Evolutionary conservation across 1,284 basidiomycete species (phyloP).

Genomic region (Cystobasidium sp.): DNA sequence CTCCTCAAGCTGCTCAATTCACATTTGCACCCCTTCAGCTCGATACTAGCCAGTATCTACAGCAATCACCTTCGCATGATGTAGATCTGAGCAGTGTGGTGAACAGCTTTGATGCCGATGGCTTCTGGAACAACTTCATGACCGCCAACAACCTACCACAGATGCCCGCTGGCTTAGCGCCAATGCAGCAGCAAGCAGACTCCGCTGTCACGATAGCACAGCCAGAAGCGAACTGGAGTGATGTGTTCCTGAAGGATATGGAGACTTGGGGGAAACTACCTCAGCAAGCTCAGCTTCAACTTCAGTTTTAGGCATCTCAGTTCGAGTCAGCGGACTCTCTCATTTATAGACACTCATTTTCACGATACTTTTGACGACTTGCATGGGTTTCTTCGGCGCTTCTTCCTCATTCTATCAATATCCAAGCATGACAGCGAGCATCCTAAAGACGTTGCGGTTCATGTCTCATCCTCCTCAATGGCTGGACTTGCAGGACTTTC

Average conservation of each 20-base stretch:
- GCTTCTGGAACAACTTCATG: constrained; percentile 8
- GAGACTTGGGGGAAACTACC: constrained; percentile 13
- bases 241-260: constrained; percentile 8
- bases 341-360: neutral
- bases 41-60: constrained; percentile 13
- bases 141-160: neutral
- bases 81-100: neutral
- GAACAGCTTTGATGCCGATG: neutral
- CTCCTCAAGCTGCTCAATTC: constrained; percentile 20
- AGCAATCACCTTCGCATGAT: constrained; percentile 6
- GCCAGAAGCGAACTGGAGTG: neutral
- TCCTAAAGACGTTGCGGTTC: too few relatives aligned
- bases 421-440: neutral
- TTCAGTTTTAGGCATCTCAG: neutral
- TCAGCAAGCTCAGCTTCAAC: constrained; percentile 14
- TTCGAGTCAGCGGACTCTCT: neutral
- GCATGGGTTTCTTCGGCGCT: neutral
- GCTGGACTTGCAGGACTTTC: too few relatives aligned
- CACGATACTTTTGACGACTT: neutral
- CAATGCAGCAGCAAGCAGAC: neutral
- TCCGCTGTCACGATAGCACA: neutral
- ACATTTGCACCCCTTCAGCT: constrained; percentile 25
- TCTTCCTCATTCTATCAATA: neutral
- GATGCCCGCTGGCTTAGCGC: neutral
- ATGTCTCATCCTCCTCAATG: neutral